Evolutionary conservation across 1,139 yeast genomes (phyloP).

Genomic region (Yamadazyma spencermartinsiae): DNA sequence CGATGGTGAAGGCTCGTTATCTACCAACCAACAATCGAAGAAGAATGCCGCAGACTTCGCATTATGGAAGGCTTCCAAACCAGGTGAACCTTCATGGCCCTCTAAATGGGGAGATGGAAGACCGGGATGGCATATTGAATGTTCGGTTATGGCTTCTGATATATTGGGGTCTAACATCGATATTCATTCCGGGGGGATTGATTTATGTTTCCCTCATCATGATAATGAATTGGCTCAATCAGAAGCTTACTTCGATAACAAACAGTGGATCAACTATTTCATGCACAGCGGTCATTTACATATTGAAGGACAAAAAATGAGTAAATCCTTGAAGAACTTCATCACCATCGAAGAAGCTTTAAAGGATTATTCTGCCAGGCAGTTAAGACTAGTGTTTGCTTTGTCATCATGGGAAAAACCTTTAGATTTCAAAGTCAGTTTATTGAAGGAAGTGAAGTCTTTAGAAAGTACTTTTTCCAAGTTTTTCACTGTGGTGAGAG

Average conservation of each 20-base stretch:
- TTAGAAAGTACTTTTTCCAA: slow-evolving; percentile 74
- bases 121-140: slow-evolving; percentile 99
- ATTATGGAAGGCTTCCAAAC: slow-evolving; percentile 93
- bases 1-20: slow-evolving; percentile 94
- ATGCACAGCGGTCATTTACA: slow-evolving; percentile 96
- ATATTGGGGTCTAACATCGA: slow-evolving; percentile 82
- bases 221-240: slow-evolving; percentile 97
- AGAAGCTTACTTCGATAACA: slow-evolving; percentile 86
- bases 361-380: slow-evolving; percentile 67
- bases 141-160: slow-evolving; percentile 98
- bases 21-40: slow-evolving; percentile 53
- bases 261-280: slow-evolving; percentile 96
- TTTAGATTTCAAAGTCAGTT: slow-evolving; percentile 83
- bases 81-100: slow-evolving; percentile 96
- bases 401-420: slow-evolving; percentile 91
- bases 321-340: slow-evolving; percentile 90
- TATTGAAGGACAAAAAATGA: slow-evolving; percentile 98
- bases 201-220: slow-evolving; percentile 98
- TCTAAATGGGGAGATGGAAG: slow-evolving; percentile 98
- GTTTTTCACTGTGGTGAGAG: slow-evolving; percentile 82
- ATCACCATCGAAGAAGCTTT: slow-evolving; percentile 93
- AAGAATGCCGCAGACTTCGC: slow-evolving; percentile 86
- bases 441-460: slow-evolving; percentile 74
- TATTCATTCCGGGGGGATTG: slow-evolving; percentile 96
- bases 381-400: slow-evolving; percentile 86